Evolutionary conservation across 148 eudicot genomes (phyloP), one percentile per base, ranked within the genome.

Genomic region (Talinum fruticosum): DNA sequence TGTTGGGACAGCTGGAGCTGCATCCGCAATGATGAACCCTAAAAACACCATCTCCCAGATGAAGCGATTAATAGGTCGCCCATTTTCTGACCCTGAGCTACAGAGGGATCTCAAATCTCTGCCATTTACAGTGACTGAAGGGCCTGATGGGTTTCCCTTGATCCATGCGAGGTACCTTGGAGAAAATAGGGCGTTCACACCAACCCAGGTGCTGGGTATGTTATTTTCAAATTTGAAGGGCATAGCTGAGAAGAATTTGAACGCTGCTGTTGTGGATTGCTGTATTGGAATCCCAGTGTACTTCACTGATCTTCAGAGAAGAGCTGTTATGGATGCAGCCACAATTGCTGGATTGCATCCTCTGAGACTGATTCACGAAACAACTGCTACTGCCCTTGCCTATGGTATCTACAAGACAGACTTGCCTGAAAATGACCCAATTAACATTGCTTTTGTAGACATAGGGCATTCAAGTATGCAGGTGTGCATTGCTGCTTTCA

Each of bases 381-480:
- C 95, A 6, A 94, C 98, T 6, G 97, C 98, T 26, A 94, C 97
- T 78, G 97, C 98, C 62, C 74, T 94, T 79, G 97, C 98, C 36
- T 94, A 88, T 87, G 97, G 98, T 74, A 94, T 94, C 67, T 94
- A 94, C 73, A 94, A 92, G 89, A 92, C 97, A 21, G 98, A 90
- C 73, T 90, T 94, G 80, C 97, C 97, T 41, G 98, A 92, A 75
- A 89, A 81, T 79, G 97, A 92, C 64, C 91, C 89, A 69, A 28
- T 95, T 67, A 95, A 93, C 77, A 83, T 93, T 72, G 99, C 97
- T 2, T 90, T 96, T 80, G 92, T 96, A 32, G 97, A 93, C 68
- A 75, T 96, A 84, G 97, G 97, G 4, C 99, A 96, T 72, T 85
- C 99, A 10, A 89, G 97, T 64, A 78, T 95, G 89, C 97, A 95